These are phyloP conservation scores for Mortierella antarctica DNA, from an alignment of 192 early-diverging fungal species.

Conservation along the genomic window DNA sequence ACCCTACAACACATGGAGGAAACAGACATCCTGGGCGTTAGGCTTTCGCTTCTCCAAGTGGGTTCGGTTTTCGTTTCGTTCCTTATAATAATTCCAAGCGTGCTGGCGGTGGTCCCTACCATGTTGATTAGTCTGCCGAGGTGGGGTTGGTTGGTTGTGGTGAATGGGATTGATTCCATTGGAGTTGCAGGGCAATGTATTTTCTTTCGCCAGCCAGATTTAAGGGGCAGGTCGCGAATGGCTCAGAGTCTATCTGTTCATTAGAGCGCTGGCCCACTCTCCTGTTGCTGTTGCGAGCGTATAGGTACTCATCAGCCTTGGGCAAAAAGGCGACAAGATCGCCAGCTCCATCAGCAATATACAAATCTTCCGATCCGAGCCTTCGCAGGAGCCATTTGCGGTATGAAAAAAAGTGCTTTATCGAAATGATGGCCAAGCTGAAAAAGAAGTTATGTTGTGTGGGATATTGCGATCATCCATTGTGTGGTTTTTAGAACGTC, in stretches of 20 bases:
- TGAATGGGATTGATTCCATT: slow-evolving; percentile 11
- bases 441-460: background rate
- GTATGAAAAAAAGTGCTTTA: background rate
- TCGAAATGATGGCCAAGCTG: background rate
- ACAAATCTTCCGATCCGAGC: too few species aligned
- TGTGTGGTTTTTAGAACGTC: slow-evolving; percentile 61
- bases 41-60: background rate
- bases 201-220: background rate
- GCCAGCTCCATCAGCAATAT: too few species aligned
- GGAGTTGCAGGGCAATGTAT: slow-evolving; percentile 1
- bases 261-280: too few species aligned
- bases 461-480: background rate
- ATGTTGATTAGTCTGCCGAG: slow-evolving; percentile 20
- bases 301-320: too few species aligned
- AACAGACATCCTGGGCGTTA: background rate
- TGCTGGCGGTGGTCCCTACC: slow-evolving; percentile 18
- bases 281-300: too few species aligned
- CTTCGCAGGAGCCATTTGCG: too few species aligned
- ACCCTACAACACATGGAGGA: slow-evolving; percentile 56
- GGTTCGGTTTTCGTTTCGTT: background rate
- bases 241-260: too few species aligned
- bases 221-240: too few species aligned
- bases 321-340: too few species aligned
- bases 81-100: background rate
- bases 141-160: slow-evolving; percentile 1